Evolutionary conservation across 768 basidiomycete species (phyloP), one percentile per base, ranked within the genome.

Genomic region (Lactarius trivialis): DNA sequence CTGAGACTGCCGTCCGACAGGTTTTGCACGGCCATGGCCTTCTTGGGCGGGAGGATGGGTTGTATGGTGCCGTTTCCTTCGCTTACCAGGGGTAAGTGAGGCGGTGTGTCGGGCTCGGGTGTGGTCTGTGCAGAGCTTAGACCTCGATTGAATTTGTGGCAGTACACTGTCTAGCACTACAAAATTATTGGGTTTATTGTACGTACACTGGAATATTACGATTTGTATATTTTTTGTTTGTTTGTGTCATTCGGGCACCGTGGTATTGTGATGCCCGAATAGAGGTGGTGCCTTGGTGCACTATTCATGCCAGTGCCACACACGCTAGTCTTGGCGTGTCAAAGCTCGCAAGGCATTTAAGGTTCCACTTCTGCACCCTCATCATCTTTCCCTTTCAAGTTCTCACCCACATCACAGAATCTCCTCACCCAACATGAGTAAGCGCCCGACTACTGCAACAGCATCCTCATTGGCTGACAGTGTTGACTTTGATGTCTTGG

Each of bases 31-130:
- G 94, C 4, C 80, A 88, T 69, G 96, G 95, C 14, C 85, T 98
- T 85, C 76, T 95, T 12, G 94, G 93, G 5, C 83, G 91, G 30
- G 93, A 96, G 73, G 92, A 95, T 65, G 96, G 96, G 3, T 73
- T 99, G 58, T 97, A 95, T 64, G 93, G 94, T 21, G 93, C 92
- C 14, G 91, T 93, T 19, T 91, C 93, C 1, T 98, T 95, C 73
- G 94, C 94, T 9, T 95, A 94, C 74, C 92, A 93, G 68, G 92
- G 93, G 33, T 97, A 71, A 80, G 34, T n/a, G 45, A 15, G 32
- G 14, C n/a, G 41, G 41, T 30, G 41, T 7, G 11, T 45, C 11
- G n/a, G 21, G 2, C 9, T 36, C 11, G 12, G 36, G 12, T 11
- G n/a, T 54, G 21, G 17, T 3, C 36, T 15, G 15, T 39, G 60